Evolutionary conservation across 176 grass and related monocot species (phyloP), one percentile per base, ranked within the genome.

Genomic region (Luzula sylvatica): DNA sequence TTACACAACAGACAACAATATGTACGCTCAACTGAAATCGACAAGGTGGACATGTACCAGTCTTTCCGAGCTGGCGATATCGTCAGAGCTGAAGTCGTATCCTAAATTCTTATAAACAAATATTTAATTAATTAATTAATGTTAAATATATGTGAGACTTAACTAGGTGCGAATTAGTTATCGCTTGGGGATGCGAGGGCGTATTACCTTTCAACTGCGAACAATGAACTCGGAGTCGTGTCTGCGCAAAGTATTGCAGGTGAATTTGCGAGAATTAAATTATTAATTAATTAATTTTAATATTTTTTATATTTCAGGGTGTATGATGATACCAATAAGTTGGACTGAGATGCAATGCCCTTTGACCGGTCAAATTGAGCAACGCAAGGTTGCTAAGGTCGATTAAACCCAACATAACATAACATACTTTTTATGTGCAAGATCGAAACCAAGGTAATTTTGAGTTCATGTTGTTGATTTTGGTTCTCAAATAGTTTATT

Each of bases 291-390:
- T 16, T 22, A n/a, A 53, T 49, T 56, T 20, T 56, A 1, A 38
- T 48, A 13, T 13, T 15, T 46, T 44, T 11, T 65, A 30, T 70
- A 1, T 12, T n/a, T 39, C 52, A 96, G 92, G 92, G 45, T 84
- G 76, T 69, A 74, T 44, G 0, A 55, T 96, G 75, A 64, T 86
- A 6, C 85, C 85, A 18, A 80, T 82, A 8, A 82, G 92, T 74
- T 96, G 92, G 85, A 96, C 85, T 7, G 92, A 96, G 78, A 96
- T 90, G 92, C 85, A 90, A 20, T 96, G 92, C 40, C 71, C 83
- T 26, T 61, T 89, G 42, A 96, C 92, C 15, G 92, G 85, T 8
- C 92, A 96, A 72, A 71, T 82, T 12, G 92, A 96, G 62, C 74
- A 71, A 49, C 82, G 85, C 58, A 96, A 96, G 73, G 85, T 96